Evolutionary conservation across 2,329 filamentous ascomycete species (phyloP), one percentile per base, ranked within the genome.

Genomic region (Colletotrichum orbiculare): DNA sequence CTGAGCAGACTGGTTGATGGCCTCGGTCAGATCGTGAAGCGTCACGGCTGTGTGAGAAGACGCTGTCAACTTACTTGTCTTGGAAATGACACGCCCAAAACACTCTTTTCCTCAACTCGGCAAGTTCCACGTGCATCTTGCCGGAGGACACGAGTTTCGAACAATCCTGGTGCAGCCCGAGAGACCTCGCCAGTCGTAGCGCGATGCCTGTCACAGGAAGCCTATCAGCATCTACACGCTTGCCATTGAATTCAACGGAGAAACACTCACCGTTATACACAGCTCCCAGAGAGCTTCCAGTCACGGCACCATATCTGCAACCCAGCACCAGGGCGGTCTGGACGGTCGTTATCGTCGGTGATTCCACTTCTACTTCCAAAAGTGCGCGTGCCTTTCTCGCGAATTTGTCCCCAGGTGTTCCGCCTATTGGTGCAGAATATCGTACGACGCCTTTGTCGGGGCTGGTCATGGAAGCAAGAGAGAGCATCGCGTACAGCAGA

Each of bases 391-490:
- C 58, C 3, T 38, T 46, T 13, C 38, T 66, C 13, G 63, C 63
- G 39, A 63, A 66, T 1, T 35, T 39, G 12, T 63, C 63, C 4
- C 63, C 63, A 2, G 47, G 46, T 13, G 57, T 15, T 1, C 52
- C 53, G 4, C 47, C 63, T 3, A 59, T 11, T 3, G 47, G 45
- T 13, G 58, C 34, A 11, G 63, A 66, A 53, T 66, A 66, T 7
- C 58, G 33, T n/a, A 48, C 41, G 6, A 66, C 63, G 1, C 63
- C 63, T 41, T 39, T 66, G 3, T 66, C 63, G 13, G 48, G 63
- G 15, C 63, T 66, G 2, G 63, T 54, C 63, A 66, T 66, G 2
- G 63, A 66, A 4, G 63, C 52, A 9, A 66, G 33, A 9, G 63
- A 46, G 13, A 66, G 53, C 1, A 66, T 47, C 0, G 63, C 63